Conservation (phyloP, 129 eudicot species). For the Glebionis coronaria region DNA sequence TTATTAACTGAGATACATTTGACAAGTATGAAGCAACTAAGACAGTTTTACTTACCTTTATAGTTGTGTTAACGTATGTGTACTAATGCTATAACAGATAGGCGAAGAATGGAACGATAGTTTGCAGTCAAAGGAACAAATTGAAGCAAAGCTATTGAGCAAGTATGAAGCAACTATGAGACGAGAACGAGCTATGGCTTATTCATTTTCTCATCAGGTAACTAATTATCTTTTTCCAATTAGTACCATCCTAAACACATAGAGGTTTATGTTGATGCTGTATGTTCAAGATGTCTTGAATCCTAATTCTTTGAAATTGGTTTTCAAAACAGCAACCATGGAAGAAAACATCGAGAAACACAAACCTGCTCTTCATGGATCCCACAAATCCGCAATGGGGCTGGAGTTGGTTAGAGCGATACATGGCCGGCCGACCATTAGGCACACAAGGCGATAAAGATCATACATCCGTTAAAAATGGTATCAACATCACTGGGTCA, state of each 20-base stretch:
- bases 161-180: slow-evolving; percentile 90
- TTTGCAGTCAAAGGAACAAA: slow-evolving; percentile 75
- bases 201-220: slow-evolving; percentile 95
- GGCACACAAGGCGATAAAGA: slow-evolving; percentile 49
- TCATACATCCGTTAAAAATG: slow-evolving; percentile 41
- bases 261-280: no score
- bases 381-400: slow-evolving; percentile 97
- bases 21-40: background rate
- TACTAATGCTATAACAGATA: slow-evolving; percentile 38
- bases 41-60: background rate
- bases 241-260: no score
- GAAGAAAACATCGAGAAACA: slow-evolving; percentile 65
- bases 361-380: slow-evolving; percentile 80
- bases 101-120: slow-evolving; percentile 89
- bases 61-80: background rate
- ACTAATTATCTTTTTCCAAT: no score
- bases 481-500: slow-evolving; percentile 33
- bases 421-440: slow-evolving; percentile 72
- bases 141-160: slow-evolving; percentile 65
- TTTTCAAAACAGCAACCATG: slow-evolving; percentile 58
- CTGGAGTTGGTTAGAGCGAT: slow-evolving; percentile 99
- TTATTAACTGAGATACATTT: background rate
- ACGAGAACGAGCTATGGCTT: slow-evolving; percentile 89
- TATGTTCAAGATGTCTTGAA: background rate
- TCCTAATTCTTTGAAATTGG: background rate